phyloP scores from a whole-genome alignment of 768 basidiomycete species.

The Lactarius pseudohatsudake region DNA sequence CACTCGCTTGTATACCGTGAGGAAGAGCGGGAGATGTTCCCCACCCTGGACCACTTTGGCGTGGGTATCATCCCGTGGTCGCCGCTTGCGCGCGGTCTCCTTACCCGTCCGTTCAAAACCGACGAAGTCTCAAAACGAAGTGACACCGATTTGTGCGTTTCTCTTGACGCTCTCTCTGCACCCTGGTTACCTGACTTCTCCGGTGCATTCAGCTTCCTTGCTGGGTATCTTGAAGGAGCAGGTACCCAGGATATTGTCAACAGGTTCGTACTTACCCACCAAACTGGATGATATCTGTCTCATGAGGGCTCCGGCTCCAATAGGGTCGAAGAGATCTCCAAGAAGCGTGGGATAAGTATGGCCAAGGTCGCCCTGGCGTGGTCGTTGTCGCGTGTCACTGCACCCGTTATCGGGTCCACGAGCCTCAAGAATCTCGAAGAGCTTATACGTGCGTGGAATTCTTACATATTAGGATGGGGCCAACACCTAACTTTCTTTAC shows the following conservation, averaged over 20 bases:
- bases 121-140: constrained; percentile 5
- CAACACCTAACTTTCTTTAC: neutral
- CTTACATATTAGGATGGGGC: neutral
- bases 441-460: constrained; percentile 19
- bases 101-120: constrained; percentile 22
- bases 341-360: constrained; percentile 42
- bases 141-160: constrained; percentile 9
- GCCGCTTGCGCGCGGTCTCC: constrained; percentile 25
- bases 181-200: neutral
- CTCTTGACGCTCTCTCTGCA: too few relatives aligned
- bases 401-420: constrained; percentile 25
- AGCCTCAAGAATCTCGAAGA: constrained; percentile 26
- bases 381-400: constrained; percentile 17
- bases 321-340: constrained; percentile 44
- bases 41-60: constrained; percentile 30
- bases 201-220: constrained; percentile 6
- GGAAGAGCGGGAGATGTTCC: constrained; percentile 42
- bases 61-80: constrained; percentile 28
- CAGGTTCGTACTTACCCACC: constrained; percentile 9
- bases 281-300: neutral
- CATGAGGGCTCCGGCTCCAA: neutral
- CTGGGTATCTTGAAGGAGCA: neutral
- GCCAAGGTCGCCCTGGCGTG: constrained; percentile 45
- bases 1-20: constrained; percentile 42
- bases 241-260: constrained; percentile 26